These are phyloP conservation scores for Polyporus tsugae DNA, from an alignment of 1,284 basidiomycete genomes.

Conservation along the genomic window DNA sequence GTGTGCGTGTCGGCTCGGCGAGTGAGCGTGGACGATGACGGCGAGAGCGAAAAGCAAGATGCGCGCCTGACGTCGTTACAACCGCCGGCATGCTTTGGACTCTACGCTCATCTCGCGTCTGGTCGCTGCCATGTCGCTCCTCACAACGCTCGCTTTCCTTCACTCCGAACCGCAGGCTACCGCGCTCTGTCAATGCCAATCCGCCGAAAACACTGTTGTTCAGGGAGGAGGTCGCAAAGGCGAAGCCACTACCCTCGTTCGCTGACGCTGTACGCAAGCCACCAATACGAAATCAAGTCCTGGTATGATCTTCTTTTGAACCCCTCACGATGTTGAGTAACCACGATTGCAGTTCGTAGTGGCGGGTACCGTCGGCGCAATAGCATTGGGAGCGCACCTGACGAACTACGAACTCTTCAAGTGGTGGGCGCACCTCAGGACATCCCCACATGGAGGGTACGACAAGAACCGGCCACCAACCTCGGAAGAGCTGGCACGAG, in stretches of 20 bases:
- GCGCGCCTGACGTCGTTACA: conserved; percentile 18
- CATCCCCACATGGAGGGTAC: conserved; percentile 24
- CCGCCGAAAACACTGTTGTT: conserved; percentile 32
- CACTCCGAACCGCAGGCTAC: conserved; percentile 28
- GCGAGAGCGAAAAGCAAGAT: conserved; percentile 24
- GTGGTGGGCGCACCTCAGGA: conserved; percentile 30
- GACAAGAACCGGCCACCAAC: conserved; percentile 31
- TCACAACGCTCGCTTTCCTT: conserved; percentile 36
- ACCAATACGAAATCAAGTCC: conserved; percentile 48
- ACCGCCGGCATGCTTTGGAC: conserved; percentile 38
- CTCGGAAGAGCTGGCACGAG: conserved; percentile 54
- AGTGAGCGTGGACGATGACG: conserved; percentile 13
- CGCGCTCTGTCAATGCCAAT: conserved; percentile 22
- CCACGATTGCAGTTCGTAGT: conserved; percentile 42
- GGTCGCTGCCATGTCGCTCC: conserved; percentile 28
- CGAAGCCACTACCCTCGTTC: conserved; percentile 43
- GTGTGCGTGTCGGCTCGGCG: conserved; percentile 25
- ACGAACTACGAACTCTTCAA: conserved; percentile 46
- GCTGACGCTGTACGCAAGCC: conserved; percentile 46
- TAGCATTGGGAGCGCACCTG: conserved; percentile 44
- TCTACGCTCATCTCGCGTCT: conserved; percentile 34
- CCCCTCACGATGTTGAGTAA: background rate
- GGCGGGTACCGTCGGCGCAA: conserved; percentile 44
- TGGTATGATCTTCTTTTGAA: conserved; percentile 42
- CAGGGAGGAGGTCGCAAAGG: conserved; percentile 39